Evolutionary conservation across 2,329 filamentous ascomycete genomes (phyloP), one percentile per base, ranked within the genome.

Genomic region (Colletotrichum theobromicola): DNA sequence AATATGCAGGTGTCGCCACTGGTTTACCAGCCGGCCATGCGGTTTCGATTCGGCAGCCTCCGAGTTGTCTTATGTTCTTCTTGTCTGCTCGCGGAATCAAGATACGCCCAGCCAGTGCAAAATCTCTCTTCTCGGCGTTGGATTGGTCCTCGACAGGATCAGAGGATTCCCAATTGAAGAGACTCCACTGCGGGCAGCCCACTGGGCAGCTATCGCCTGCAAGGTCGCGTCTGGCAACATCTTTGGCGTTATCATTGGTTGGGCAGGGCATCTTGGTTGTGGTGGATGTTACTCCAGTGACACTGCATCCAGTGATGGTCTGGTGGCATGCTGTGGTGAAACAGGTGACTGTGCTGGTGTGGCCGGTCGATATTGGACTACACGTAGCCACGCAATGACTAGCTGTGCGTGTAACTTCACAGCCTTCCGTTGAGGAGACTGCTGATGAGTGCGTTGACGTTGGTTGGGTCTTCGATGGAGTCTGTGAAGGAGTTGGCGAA

Each of bases 401-500:
- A 34, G 57, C 57, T 32, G 28, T 60, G 0, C 6, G 57, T n/a
- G 28, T 60, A 2, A 30, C 10, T 26, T n/a, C 18, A 30, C 28
- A 60, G 57, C 0, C 28, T 16, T 60, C 24, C n/a, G 28, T 34
- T 0, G 42, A 50, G 18, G 57, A 60, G n/a, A 30, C 4, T 13
- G 10, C 0, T 26, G 57, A 24, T 0, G 28, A 26, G 24, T 16
- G 4, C 21, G 28, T 13, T 32, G 5, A 3, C 6, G 18, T 32
- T 2, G 6, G 6, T 30, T n/a, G 24, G 0, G 57, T 24, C 0
- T 0, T 60, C 0, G 57, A 34, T 1, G 57, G 28, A 0, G 24
- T 32, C 18, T n/a, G 28, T 0, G 26, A n/a, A 21, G 42, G 0
- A 30, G 57, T 30, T n/a, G 24, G 26, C 5, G 28, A 60, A 21